These are phyloP conservation scores for Rhizopogon sp. DNA, from an alignment of 768 basidiomycete species.

Conservation along the genomic window DNA sequence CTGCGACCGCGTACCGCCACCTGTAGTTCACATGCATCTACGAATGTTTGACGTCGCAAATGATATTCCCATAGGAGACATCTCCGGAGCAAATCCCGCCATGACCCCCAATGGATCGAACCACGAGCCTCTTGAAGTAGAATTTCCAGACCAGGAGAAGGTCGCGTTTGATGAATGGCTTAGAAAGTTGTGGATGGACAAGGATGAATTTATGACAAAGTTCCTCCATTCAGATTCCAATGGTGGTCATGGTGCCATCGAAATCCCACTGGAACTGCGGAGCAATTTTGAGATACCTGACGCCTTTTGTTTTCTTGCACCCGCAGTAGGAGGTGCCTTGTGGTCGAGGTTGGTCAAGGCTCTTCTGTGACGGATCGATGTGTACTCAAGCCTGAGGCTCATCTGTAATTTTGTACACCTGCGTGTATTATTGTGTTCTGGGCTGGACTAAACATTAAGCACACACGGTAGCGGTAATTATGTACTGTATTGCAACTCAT, in stretches of 20 bases:
- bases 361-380: slow-evolving; percentile 12
- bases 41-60: slow-evolving; percentile 66
- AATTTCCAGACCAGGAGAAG: slow-evolving; percentile 56
- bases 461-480: neutral
- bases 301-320: slow-evolving; percentile 70
- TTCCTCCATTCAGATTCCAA: slow-evolving; percentile 52
- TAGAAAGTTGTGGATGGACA: slow-evolving; percentile 73
- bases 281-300: slow-evolving; percentile 51
- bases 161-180: slow-evolving; percentile 80
- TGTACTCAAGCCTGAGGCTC: neutral
- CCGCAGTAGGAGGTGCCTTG: slow-evolving; percentile 44
- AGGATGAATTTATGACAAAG: slow-evolving; percentile 71
- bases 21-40: slow-evolving; percentile 82
- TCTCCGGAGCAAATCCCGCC: slow-evolving; percentile 33
- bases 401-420: slow-evolving; percentile 4
- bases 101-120: slow-evolving; percentile 24
- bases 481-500: neutral
- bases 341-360: slow-evolving; percentile 35
- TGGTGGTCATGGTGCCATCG: slow-evolving; percentile 26
- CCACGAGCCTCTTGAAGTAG: slow-evolving; percentile 33
- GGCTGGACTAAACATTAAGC: neutral
- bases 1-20: slow-evolving; percentile 74
- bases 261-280: slow-evolving; percentile 59
- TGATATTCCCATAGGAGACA: slow-evolving; percentile 67
- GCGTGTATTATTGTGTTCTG: neutral